Evolutionary conservation across 768 basidiomycete genomes (phyloP).

Genomic region (Calvatia gigantea): DNA sequence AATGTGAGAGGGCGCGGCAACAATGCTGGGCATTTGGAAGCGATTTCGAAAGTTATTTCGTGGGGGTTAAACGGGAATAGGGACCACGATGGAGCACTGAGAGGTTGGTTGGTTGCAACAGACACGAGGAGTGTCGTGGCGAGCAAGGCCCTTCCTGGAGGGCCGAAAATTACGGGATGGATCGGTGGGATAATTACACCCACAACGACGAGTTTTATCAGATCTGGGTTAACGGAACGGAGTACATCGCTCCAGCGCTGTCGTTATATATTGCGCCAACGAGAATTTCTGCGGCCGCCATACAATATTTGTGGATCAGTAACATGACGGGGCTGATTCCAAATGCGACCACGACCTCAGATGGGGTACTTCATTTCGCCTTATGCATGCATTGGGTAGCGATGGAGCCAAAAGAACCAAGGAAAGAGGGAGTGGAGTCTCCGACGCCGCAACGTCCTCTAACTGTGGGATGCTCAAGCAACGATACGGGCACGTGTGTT

Average conservation of each 20-base stretch:
- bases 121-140: conserved; percentile 10
- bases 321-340: conserved; percentile 13
- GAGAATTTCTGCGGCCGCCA: conserved; percentile 5
- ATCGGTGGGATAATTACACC: conserved; percentile 11
- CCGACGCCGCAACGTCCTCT: not conserved
- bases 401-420: conserved; percentile 1
- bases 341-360: conserved; percentile 11
- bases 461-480: conserved; percentile 13
- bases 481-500: conserved; percentile 12
- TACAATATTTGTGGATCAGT: conserved; percentile 13
- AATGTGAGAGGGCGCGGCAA: conserved; percentile 4
- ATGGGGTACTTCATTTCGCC: conserved; percentile 14
- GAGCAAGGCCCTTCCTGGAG: conserved; percentile 10
- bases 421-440: not conserved
- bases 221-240: not conserved
- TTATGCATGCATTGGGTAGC: conserved; percentile 13
- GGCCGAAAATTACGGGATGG: conserved; percentile 8
- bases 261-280: not conserved
- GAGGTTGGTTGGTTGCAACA: conserved; percentile 12
- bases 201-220: not conserved
- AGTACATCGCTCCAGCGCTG: conserved; percentile 2
- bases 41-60: conserved; percentile 12
- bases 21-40: conserved; percentile 12
- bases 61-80: conserved; percentile 14
- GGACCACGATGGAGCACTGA: conserved; percentile 10